Base-by-base conservation (phyloP, 257 asterid species). In the Forsythia viridissima region DNA sequence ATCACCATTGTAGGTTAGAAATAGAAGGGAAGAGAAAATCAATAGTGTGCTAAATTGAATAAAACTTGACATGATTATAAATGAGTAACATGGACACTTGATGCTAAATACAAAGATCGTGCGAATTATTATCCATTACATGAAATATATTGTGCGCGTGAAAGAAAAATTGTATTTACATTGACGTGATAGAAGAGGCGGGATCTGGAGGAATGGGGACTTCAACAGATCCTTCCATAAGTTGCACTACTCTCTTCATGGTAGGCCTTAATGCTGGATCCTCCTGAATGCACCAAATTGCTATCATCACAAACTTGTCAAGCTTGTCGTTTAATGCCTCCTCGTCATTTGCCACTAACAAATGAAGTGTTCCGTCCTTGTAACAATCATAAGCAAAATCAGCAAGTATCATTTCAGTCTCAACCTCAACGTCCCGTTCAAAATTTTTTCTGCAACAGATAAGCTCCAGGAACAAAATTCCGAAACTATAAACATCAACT, bases 211-310 rank as follows among this genome's bases (percentile, higher is more conserved):
- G 52, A 3, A 46, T 1, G 5, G 52, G 52, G 18, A 46, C 52
- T 46, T 46, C 52, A 12, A 86, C 76, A 63, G 75, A 68, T 74
- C 85, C 89, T 79, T 81, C 89, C 70, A 86, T 87, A 84, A 86
- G 84, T 21, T 72, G 75, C 7, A 79, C 55, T 7, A 81, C 77
- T 8, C 72, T 84, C 80, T 83, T 77, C 85, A 81, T 86, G 6
- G 81, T 84, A 34, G 87, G 87, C 82, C 86, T 81, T 52, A 71
- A 15, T 34, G 77, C 73, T 42, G 84, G 72, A 72, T 84, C 79
- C 43, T 86, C 86, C 67, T 86, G 90, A 73, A 86, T 84, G 44
- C 90, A 84, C 88, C 88, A 84, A 24, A 86, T 44, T 3, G 79
- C 84, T 36, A 86, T 72, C 86, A 67, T 85, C 46, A 80, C 46